phyloP scores from a whole-genome alignment of 2,329 filamentous ascomycete species.

The Chrysosporium queenslandicum region DNA sequence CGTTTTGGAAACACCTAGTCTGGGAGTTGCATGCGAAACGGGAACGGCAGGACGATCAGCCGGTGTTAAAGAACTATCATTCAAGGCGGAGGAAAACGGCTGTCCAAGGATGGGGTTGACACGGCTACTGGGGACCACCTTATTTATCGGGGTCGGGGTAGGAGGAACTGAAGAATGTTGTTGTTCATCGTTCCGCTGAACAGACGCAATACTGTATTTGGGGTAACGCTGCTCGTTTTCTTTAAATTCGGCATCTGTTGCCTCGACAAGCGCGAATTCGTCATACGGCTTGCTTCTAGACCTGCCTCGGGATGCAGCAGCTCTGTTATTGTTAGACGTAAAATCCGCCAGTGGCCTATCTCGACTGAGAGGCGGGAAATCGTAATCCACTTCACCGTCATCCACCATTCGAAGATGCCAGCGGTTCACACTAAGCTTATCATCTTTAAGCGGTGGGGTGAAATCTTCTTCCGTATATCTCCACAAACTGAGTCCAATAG shows the following conservation, averaged over 20 bases:
- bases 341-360: constrained; percentile 53
- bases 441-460: constrained; percentile 43
- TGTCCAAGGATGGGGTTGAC: constrained; percentile 38
- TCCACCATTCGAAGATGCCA: constrained; percentile 60
- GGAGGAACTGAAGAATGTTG: constrained; percentile 17
- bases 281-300: constrained; percentile 56
- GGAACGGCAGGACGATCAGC: constrained; percentile 39
- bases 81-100: constrained; percentile 38
- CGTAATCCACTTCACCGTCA: constrained; percentile 56
- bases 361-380: constrained; percentile 52
- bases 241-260: constrained; percentile 44
- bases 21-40: constrained; percentile 41
- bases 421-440: constrained; percentile 50
- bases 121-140: constrained; percentile 23
- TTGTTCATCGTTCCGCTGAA: constrained; percentile 24
- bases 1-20: constrained; percentile 49
- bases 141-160: constrained; percentile 13
- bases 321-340: constrained; percentile 57
- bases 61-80: constrained; percentile 37
- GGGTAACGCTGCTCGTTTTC: constrained; percentile 52
- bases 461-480: constrained; percentile 50
- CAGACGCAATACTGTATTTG: constrained; percentile 34
- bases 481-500: constrained; percentile 55
- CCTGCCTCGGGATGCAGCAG: constrained; percentile 43
- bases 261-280: constrained; percentile 56